Conservation (phyloP, 169 alveolate species). For the Amoebophrya sp. region DNA sequence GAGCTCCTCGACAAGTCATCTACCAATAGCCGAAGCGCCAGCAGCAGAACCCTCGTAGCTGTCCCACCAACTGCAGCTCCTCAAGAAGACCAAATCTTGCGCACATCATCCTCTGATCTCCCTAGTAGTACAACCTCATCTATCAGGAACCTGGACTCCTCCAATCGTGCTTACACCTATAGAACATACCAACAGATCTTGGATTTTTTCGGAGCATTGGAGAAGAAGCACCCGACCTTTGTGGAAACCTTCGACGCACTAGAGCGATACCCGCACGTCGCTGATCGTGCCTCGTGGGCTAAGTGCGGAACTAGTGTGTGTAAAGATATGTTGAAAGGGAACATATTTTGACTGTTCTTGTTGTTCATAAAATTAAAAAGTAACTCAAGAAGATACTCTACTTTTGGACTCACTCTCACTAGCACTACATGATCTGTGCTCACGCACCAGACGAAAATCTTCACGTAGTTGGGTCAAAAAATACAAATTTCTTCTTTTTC, state of each 20-base stretch:
- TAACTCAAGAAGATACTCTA: background rate
- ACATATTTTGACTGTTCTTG: background rate
- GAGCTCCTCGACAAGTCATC: too few species aligned
- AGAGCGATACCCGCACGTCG: slow-evolving; percentile 41
- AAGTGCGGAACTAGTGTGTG: slow-evolving; percentile 36
- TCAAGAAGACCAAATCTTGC: too few species aligned
- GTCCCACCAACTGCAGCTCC: too few species aligned
- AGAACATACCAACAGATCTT: background rate
- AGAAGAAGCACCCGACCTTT: slow-evolving; percentile 30
- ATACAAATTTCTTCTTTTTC: background rate
- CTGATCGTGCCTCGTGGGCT: slow-evolving; percentile 28
- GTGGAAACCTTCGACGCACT: slow-evolving; percentile 43
- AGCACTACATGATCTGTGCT: too few species aligned
- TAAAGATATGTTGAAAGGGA: too few species aligned
- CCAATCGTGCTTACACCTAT: background rate
- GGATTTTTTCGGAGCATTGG: slow-evolving; percentile 33
- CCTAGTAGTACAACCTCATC: too few species aligned
- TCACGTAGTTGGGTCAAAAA: background rate
- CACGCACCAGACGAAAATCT: too few species aligned
- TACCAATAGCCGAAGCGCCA: too few species aligned
- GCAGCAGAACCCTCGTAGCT: too few species aligned
- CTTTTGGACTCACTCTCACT: background rate
- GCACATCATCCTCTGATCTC: too few species aligned
- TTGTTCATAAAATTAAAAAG: background rate
- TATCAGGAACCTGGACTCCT: too few species aligned